phyloP scores from a whole-genome alignment of 116 monocot genomes.

The Zostera marina region DNA sequence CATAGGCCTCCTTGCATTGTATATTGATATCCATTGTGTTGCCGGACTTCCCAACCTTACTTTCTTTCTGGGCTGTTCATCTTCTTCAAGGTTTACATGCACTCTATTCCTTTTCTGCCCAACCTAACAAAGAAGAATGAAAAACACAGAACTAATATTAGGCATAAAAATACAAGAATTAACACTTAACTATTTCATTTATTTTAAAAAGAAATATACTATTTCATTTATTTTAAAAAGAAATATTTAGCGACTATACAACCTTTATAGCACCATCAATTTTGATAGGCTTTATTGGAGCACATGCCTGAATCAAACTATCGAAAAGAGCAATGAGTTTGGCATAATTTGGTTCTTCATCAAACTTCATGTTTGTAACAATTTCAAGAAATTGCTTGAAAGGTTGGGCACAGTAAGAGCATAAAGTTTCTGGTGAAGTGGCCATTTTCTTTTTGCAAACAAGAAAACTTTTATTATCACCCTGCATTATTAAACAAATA shows the following conservation, averaged over 20 bases:
- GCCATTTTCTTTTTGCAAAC: conserved; percentile 99
- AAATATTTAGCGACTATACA: conserved; percentile 4
- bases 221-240: not conserved
- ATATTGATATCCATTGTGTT: conserved; percentile 96
- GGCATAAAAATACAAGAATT: not conserved
- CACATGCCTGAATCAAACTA: conserved; percentile 41
- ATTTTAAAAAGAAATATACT: not conserved
- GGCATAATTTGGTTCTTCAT: conserved; percentile 66
- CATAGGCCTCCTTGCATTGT: conserved; percentile 88
- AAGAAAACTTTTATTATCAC: conserved; percentile 95
- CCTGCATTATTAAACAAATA: conserved; percentile 28
- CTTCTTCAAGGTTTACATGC: conserved; percentile 80
- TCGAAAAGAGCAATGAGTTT: conserved; percentile 68
- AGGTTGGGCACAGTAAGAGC: conserved; percentile 74
- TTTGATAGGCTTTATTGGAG: conserved; percentile 43
- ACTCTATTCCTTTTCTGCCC: conserved; percentile 83
- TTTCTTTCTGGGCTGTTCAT: conserved; percentile 90
- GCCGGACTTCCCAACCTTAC: conserved; percentile 80
- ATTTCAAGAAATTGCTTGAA: conserved; percentile 67
- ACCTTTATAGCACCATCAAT: conserved; percentile 74
- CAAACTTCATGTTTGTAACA: conserved; percentile 72
- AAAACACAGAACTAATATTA: not conserved
- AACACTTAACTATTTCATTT: too few relatives aligned
- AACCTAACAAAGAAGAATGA: conserved; percentile 30
- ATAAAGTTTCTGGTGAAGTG: conserved; percentile 66